Base-by-base conservation (phyloP, 2,329 filamentous ascomycete genomes). In the Alternaria sp. region DNA sequence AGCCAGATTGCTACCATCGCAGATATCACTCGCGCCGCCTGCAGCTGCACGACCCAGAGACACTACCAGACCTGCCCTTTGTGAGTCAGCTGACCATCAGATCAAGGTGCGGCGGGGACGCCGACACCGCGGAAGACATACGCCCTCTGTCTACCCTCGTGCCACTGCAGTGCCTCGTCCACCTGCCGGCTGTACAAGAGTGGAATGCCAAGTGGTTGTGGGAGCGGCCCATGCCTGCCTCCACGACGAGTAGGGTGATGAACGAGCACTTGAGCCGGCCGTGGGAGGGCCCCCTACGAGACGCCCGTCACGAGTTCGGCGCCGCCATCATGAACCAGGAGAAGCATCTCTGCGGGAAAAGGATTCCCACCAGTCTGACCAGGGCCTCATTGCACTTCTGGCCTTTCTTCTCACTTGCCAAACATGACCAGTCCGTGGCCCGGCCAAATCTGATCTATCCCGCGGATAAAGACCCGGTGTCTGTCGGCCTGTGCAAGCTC, bases 271-370 rank as follows among this genome's bases (percentile, higher is more conserved):
- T 55, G 36, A 60, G 39, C 46, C 58, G 60, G 53, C 53, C 59
- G n/a, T 65, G 49, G 53, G 60, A 65, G 30, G 59, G 56, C 20
- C 60, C 59, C 30, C 30, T 62, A 46, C 56, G 62, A 57, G 60
- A 65, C 32, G 60, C 62, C 36, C 59, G 60, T 12, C 62, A 65
- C 51, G 57, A 65, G 24, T 65, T 65, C 30, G 60, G 59, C 46
- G 51, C 53, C 8, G 62, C 62, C 36, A 63, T 65, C 30, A 56
- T 63, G 8, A 44, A 60, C 38, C 57, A 63, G 30, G 43, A 63
- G 59, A 46, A 57, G 41, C 14, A 63, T 22, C 57, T 63, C 24
- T 54, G 49, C 28, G 59, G 62, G n/a, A 62, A 49, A 28, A 59
- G 26, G 36, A 59, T 62, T 18, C 57, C 57, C n/a, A 2, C 46